These are phyloP conservation scores for Quercus tomentella DNA, from an alignment of 331 rosid species.

Conservation along the genomic window DNA sequence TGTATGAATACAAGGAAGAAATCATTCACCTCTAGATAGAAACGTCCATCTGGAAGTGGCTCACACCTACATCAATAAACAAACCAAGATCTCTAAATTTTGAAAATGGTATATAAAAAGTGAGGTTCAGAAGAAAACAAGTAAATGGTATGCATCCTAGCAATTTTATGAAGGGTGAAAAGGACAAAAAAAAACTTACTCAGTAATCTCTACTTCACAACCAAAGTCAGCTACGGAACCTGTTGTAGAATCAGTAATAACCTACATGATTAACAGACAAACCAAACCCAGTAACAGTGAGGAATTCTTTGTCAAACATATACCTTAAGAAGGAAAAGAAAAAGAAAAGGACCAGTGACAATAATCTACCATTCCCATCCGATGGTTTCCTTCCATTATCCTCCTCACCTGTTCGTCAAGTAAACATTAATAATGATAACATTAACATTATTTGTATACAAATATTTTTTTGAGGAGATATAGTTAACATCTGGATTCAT, in stretches of 20 bases:
- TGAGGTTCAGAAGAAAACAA: neutral
- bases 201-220: conserved; percentile 98
- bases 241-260: conserved; percentile 63
- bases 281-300: conserved; percentile 21
- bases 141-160: neutral
- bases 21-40: conserved; percentile 78
- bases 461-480: no score
- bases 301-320: conserved; percentile 20
- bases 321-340: conserved; percentile 23
- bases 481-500: no score
- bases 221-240: conserved; percentile 86
- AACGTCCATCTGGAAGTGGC: conserved; percentile 97
- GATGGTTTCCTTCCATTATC: conserved; percentile 95
- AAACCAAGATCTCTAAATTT: neutral
- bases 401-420: conserved; percentile 75
- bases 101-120: conserved; percentile 2
- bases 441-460: neutral
- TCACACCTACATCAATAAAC: conserved; percentile 68
- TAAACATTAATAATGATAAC: neutral
- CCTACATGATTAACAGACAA: conserved; percentile 57
- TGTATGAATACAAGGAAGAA: neutral
- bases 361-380: conserved; percentile 98
- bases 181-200: conserved; percentile 59
- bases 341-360: conserved; percentile 31
- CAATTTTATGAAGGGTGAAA: conserved; percentile 10